These are phyloP conservation scores for Achaetomiella virescens DNA, from an alignment of 495 filamentous ascomycete species.

Conservation along the genomic window DNA sequence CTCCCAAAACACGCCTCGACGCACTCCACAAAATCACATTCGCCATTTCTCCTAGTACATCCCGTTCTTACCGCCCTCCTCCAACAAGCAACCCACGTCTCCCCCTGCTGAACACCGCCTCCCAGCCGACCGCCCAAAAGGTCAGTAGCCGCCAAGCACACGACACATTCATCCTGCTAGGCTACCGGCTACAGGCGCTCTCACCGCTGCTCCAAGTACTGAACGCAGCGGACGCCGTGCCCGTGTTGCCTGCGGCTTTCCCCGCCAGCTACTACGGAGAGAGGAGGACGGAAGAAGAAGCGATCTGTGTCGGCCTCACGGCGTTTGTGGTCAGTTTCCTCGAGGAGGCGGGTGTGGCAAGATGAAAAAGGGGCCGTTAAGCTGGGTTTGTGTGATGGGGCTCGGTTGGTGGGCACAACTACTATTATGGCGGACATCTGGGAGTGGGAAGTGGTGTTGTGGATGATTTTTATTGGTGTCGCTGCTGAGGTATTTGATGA, in stretches of 20 bases:
- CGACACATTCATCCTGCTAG: conserved; percentile 1
- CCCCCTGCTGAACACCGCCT: not conserved
- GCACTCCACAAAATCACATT: not conserved
- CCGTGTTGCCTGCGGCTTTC: no score
- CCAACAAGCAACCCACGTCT: not conserved
- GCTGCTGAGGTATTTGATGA: not conserved
- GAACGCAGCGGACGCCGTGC: no score
- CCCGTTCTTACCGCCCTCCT: not conserved
- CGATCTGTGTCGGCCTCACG: not conserved
- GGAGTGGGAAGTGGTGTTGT: not conserved
- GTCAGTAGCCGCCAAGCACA: not conserved
- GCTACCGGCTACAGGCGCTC: not conserved
- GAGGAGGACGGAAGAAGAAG: not conserved
- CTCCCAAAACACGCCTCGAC: no score
- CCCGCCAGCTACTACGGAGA: no score
- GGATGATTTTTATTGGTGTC: not conserved
- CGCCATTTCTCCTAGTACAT: not conserved
- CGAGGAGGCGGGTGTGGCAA: not conserved
- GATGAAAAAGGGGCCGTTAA: not conserved
- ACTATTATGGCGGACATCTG: not conserved
- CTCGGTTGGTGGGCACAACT: not conserved
- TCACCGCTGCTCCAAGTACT: not conserved
- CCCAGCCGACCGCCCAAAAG: not conserved
- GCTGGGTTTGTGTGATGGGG: not conserved
- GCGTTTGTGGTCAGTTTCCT: not conserved